Evolutionary conservation across 2,329 filamentous ascomycete species (phyloP), one percentile per base, ranked within the genome.

Genomic region (Verticillium longisporum): DNA sequence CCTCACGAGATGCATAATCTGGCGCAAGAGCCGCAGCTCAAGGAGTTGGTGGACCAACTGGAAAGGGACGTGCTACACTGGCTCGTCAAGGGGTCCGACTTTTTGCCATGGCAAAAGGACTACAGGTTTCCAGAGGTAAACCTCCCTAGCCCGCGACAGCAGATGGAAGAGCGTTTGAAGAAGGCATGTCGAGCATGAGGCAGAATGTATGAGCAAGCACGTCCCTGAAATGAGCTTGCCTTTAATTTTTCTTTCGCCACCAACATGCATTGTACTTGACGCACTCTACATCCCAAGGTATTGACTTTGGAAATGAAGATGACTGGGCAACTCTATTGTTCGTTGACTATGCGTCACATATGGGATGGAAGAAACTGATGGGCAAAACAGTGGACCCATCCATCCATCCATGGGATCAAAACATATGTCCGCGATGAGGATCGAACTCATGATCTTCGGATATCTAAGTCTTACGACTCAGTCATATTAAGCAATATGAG

Each of bases 1-100:
- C 72, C 73, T 0, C 66, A 72, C 13, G 77, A 77, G 68, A 60
- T 73, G 55, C 70, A 74, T 33, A 78, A 78, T 18, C 61, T 78
- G 2, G 75, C 75, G 0, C 67, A 66, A 0, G 64, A 68, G 7
- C 66, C 70, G 0, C 62, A 65, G 0, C 64, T 71, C 33, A 66
- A 67, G 6, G 61, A 61, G 0, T 5, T 71, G 1, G 67, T 63
- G 0, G 66, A 65, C 0, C 63, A 61, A n/a, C 66, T 71, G 33
- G 69, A 75, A 59, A 70, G 63, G 4, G 72, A 67, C 7, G 69
- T 75, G 6, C 61, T 79, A 33, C 68, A 68, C 55, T 79, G 76
- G 75, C 56, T 77, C 11, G 65, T 74, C 1, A 67, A 71, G 15
- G 71, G 64, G 0, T 66, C 69, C 1, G 74, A 75, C 65, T 67